A percentile compares a stretch with the other conserved stretches of the same genome.
These are phyloP conservation scores for Tylopilus sp. DNA, from an alignment of 768 basidiomycete genomes.

Conservation along the genomic window DNA sequence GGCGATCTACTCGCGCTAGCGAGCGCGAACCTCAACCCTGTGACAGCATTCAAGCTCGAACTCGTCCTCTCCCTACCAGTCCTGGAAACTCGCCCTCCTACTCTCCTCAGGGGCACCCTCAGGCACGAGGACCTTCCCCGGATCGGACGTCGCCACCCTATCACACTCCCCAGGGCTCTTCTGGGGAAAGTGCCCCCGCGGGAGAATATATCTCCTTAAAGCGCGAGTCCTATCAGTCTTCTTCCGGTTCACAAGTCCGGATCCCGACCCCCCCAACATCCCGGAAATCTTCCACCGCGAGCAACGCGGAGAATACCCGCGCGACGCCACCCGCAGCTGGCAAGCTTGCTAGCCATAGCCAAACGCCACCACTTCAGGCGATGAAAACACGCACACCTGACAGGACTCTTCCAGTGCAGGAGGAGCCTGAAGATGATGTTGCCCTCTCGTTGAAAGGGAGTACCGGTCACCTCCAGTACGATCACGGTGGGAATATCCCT, in stretches of 20 bases:
- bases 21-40: conserved; percentile 36
- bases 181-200: conserved; percentile 40
- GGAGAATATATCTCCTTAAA: conserved; percentile 42
- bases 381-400: conserved; percentile 59
- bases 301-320: conserved; percentile 21
- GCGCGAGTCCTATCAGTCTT: conserved; percentile 42
- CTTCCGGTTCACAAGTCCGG: conserved; percentile 24
- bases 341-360: conserved; percentile 41
- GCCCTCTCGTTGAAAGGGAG: conserved; percentile 33
- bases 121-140: conserved; percentile 44
- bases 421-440: conserved; percentile 69
- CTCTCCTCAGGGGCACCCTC: conserved; percentile 41
- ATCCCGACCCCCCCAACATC: conserved; percentile 27
- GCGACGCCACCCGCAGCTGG: conserved; percentile 35
- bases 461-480: conserved; percentile 39
- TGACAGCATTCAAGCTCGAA: conserved; percentile 24
- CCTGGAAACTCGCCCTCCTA: conserved; percentile 36
- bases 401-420: conserved; percentile 72
- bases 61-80: conserved; percentile 32
- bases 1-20: conserved; percentile 23
- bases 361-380: conserved; percentile 49
- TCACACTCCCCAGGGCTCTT: conserved; percentile 45
- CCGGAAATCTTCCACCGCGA: conserved; percentile 24
- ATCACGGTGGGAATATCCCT: conserved; percentile 33
- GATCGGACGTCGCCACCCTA: conserved; percentile 52